Evolutionary conservation across 2,329 filamentous ascomycete genomes (phyloP).

Genomic region (Clonostachys sp.): DNA sequence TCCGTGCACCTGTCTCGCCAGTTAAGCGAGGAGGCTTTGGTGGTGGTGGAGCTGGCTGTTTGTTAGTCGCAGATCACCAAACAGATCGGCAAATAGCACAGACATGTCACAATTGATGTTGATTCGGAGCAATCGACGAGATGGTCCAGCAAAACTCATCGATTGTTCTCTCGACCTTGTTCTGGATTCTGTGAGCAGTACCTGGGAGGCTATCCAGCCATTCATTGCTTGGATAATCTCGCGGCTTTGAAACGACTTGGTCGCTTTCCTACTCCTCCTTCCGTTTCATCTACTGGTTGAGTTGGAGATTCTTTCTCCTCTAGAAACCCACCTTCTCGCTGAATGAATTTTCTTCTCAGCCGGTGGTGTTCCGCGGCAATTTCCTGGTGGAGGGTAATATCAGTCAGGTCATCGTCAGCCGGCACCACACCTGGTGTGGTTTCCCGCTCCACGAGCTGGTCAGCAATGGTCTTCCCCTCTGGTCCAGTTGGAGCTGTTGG

Average conservation of each 20-base stretch:
- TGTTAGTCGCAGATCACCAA: too few relatives aligned
- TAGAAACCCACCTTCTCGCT: slow-evolving; percentile 77
- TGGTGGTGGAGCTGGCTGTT: too few relatives aligned
- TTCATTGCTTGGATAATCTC: slow-evolving; percentile 48
- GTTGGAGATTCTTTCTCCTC: slow-evolving; percentile 64
- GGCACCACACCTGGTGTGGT: slow-evolving; percentile 10
- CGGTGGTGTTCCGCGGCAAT: slow-evolving; percentile 80
- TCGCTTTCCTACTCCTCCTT: slow-evolving; percentile 52
- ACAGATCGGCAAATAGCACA: too few relatives aligned
- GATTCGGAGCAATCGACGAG: slow-evolving; percentile 2
- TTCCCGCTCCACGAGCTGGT: slow-evolving; percentile 52
- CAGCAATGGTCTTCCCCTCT: slow-evolving; percentile 51
- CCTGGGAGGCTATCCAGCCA: background rate
- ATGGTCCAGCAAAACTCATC: background rate
- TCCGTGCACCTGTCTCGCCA: too few relatives aligned
- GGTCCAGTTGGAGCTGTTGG: slow-evolving; percentile 42
- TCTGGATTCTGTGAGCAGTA: background rate
- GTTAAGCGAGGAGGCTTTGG: too few relatives aligned
- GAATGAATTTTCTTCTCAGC: slow-evolving; percentile 77
- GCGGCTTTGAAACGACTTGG: slow-evolving; percentile 74
- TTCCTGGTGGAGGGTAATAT: slow-evolving; percentile 66
- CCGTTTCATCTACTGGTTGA: slow-evolving; percentile 63
- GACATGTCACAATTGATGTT: too few relatives aligned
- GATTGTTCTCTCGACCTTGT: background rate
- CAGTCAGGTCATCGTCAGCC: slow-evolving; percentile 60